Evolutionary conservation across 768 basidiomycete species (phyloP).

Genomic region (Dioszegia hungarica): DNA sequence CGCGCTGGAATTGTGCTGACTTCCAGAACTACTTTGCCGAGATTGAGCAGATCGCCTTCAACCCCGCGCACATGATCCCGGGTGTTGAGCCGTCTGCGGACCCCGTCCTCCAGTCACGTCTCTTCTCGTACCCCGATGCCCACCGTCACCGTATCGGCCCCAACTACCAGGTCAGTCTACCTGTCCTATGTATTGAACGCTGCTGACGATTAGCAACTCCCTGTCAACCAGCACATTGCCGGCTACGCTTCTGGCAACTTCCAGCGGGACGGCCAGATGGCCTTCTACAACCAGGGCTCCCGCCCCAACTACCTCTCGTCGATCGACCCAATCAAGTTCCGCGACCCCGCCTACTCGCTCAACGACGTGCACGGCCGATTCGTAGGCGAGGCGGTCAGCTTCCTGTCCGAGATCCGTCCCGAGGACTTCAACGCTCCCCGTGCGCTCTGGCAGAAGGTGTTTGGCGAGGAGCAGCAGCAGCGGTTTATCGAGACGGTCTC

Average conservation of each 20-base stretch:
- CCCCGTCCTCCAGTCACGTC: conserved; percentile 86
- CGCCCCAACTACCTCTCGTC: conserved; percentile 83
- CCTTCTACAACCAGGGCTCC: conserved; percentile 71
- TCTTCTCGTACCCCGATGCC: conserved; percentile 73
- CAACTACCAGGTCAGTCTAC: too few relatives aligned
- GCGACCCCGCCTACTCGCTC: conserved; percentile 43
- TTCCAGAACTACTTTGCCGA: conserved; percentile 50
- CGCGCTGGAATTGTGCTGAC: background rate
- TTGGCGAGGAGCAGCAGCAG: conserved; percentile 43
- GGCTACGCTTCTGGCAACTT: conserved; percentile 69
- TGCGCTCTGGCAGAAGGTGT: conserved; percentile 50
- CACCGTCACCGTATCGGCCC: conserved; percentile 49
- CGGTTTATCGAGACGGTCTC: conserved; percentile 51
- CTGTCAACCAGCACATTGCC: conserved; percentile 72
- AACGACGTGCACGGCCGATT: conserved; percentile 62
- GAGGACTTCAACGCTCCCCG: conserved; percentile 60
- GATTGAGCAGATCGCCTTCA: conserved; percentile 35
- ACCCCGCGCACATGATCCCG: conserved; percentile 75
- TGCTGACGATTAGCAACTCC: too few relatives aligned
- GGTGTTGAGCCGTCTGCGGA: conserved; percentile 87
- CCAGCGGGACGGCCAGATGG: conserved; percentile 75
- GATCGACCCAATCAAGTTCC: conserved; percentile 67
- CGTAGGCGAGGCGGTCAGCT: conserved; percentile 58
- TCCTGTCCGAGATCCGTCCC: conserved; percentile 60
- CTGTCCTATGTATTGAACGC: too few relatives aligned